These are phyloP conservation scores for Artomyces pyxidatus DNA, from an alignment of 768 basidiomycete species.

Conservation along the genomic window DNA sequence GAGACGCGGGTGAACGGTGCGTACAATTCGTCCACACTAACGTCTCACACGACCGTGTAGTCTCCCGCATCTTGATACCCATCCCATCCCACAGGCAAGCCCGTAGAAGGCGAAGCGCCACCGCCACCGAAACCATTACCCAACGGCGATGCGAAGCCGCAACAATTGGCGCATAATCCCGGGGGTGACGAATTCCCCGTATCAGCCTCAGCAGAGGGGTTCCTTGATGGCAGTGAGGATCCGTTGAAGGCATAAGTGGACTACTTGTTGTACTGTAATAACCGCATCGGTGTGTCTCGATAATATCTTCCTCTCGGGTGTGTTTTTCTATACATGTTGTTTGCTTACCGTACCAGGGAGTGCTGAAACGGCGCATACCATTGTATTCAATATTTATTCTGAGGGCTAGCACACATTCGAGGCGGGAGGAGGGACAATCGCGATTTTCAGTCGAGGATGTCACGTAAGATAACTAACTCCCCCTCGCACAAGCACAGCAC, in stretches of 20 bases:
- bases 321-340: background rate
- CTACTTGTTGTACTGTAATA: background rate
- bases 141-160: conserved; percentile 39
- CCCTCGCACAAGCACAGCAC: conserved; percentile 73
- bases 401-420: no score
- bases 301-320: conserved; percentile 11
- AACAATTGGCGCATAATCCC: conserved; percentile 43
- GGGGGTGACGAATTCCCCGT: conserved; percentile 47
- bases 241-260: conserved; percentile 34
- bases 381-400: conserved; percentile 10
- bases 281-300: conserved; percentile 10
- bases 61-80: background rate
- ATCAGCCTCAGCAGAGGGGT: conserved; percentile 52
- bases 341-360: no score
- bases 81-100: conserved; percentile 1
- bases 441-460: conserved; percentile 19
- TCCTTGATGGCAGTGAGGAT: conserved; percentile 58
- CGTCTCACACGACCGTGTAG: conserved; percentile 26
- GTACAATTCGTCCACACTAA: conserved; percentile 21
- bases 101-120: conserved; percentile 37
- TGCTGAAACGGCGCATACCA: conserved; percentile 9
- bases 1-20: conserved; percentile 16
- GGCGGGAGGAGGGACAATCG: no score
- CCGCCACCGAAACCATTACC: conserved; percentile 35
- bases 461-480: conserved; percentile 54